phyloP scores from a whole-genome alignment of 139 green algal species.

The Tetraselmis chui region DNA sequence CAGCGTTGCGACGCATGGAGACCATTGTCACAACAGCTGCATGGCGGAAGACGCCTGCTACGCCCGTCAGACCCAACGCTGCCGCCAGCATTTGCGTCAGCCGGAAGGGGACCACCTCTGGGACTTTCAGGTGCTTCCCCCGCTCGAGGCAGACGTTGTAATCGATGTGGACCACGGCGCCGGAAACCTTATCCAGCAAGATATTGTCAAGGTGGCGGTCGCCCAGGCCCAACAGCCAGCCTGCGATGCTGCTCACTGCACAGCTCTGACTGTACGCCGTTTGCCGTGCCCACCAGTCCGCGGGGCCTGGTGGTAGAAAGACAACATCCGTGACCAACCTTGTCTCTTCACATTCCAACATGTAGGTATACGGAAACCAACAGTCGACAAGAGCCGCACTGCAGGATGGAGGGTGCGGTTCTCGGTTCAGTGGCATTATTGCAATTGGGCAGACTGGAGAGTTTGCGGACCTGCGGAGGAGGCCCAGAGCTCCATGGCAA shows the following conservation, averaged over 20 bases:
- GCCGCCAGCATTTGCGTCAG: conserved; percentile 56
- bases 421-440: too few relatives aligned
- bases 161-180: conserved; percentile 60
- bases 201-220: conserved; percentile 91
- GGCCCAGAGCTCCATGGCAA: not conserved
- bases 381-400: too few relatives aligned
- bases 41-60: not conserved
- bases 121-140: conserved; percentile 63
- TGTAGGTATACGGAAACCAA: too few relatives aligned
- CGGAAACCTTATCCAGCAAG: conserved; percentile 59
- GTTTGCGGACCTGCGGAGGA: not conserved
- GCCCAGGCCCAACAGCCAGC: conserved; percentile 80
- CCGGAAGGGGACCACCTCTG: conserved; percentile 88
- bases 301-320: too few relatives aligned
- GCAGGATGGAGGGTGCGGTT: too few relatives aligned
- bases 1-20: not conserved
- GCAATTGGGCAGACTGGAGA: too few relatives aligned
- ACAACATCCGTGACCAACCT: too few relatives aligned
- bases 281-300: not conserved
- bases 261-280: conserved; percentile 3
- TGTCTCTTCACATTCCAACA: too few relatives aligned
- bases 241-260: conserved; percentile 34
- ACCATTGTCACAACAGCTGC: not conserved
- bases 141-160: conserved; percentile 65
- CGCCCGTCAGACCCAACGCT: conserved; percentile 33